phyloP scores from a whole-genome alignment of 495 filamentous ascomycete genomes.

The Parathielavia appendiculata region DNA sequence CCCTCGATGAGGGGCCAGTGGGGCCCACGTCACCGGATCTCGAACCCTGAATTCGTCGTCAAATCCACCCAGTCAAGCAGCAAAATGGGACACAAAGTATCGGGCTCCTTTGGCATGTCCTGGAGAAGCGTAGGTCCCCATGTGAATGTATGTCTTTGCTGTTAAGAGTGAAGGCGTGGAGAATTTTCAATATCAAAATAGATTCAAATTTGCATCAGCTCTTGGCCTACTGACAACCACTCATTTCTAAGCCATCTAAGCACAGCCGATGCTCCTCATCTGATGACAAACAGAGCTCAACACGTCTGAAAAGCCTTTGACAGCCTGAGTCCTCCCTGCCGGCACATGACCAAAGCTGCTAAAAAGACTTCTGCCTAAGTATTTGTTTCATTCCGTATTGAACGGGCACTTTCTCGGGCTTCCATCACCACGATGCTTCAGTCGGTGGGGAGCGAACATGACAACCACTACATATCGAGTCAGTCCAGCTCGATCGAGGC shows the following conservation, averaged over 20 bases:
- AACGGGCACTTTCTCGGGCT: neutral
- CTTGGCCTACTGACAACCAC: neutral
- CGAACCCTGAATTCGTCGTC: neutral
- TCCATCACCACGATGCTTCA: constrained; percentile 29
- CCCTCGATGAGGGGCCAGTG: neutral
- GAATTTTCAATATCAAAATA: too few species aligned
- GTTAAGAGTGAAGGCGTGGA: too few species aligned
- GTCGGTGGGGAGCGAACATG: constrained; percentile 31
- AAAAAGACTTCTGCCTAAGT: neutral
- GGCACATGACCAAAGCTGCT: neutral
- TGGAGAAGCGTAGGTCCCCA: too few species aligned
- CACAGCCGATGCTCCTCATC: neutral
- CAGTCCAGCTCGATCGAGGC: constrained; percentile 31
- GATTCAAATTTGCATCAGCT: neutral
- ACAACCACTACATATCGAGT: constrained; percentile 28
- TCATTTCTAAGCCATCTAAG: neutral
- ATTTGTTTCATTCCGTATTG: neutral
- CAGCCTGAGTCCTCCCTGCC: too few species aligned
- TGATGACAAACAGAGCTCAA: neutral
- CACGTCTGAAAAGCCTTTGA: too few species aligned
- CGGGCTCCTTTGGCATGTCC: too few species aligned
- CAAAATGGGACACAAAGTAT: too few species aligned
- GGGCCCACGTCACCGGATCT: constrained; percentile 19
- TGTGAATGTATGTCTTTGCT: too few species aligned
- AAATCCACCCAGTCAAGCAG: too few species aligned